Evolutionary conservation across 768 basidiomycete species (phyloP), one percentile per base, ranked within the genome.

Genomic region (Gymnopilus dilepis): DNA sequence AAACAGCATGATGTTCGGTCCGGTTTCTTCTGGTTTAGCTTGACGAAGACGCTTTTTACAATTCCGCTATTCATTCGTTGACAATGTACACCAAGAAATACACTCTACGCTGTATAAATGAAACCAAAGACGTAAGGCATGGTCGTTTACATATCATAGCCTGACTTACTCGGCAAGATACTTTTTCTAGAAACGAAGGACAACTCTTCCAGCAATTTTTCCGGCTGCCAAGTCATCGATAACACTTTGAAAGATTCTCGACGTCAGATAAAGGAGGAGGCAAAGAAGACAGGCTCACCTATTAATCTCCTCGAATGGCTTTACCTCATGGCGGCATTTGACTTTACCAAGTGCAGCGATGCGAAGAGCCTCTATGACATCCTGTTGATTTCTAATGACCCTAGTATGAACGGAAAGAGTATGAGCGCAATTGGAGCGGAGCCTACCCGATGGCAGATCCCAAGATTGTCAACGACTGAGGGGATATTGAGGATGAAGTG

Each of bases 361-460:
- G 2, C 85, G 82, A 19, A 95, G 79, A 0, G 94, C 89, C 72
- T 95, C 92, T n/a, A 81, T 74, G 8, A 87, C 82, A 66, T 95
- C 94, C 73, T 93, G 90, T 38, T 89, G 86, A 73, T 88, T 91
- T 1, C 90, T 87, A 34, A 61, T 26, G 21, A 30, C 52, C 42
- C 28, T 26, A n/a, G n/a, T n/a, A 59, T 66, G 11, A 65, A 68
- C 9, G 50, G 43, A 9, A 40, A 26, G 56, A 48, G 41, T 24
- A 4, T 22, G 28, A 52, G 24, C 8, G 19, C 34, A 21, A 30
- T 26, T 34, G 30, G 41, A 48, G 42, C 50, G 19, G 7, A 15
- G 33, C 70, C 11, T 60, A 78, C 79, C 78, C 78, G 58, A 79
- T 68, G 21, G 76, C 68, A 2, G 74, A 72, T 38, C 84, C 83